Conservation (phyloP, 495 filamentous ascomycete species). For the Penicillium ucsense region DNA sequence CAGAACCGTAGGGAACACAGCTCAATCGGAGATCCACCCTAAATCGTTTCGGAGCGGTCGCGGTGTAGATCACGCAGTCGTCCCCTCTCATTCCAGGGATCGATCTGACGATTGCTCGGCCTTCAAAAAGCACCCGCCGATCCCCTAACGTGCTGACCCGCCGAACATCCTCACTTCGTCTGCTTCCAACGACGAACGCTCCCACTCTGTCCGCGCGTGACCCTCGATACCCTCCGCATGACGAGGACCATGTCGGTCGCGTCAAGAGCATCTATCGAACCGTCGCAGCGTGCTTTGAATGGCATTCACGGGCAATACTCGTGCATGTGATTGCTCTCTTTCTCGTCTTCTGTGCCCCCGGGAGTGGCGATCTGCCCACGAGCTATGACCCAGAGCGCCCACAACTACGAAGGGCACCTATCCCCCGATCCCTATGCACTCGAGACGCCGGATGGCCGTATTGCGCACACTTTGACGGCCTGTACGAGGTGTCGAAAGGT, state of each 20-base stretch:
- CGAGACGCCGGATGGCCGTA: slow-evolving; percentile 34
- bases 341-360: not conserved
- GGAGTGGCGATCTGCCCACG: not conserved
- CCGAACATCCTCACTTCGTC: not conserved
- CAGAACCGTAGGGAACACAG: too few relatives aligned
- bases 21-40: too few relatives aligned
- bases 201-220: not conserved
- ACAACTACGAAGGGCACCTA: slow-evolving; percentile 8
- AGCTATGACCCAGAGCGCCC: slow-evolving; percentile 16
- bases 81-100: too few relatives aligned
- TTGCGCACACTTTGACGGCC: slow-evolving; percentile 79
- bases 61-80: too few relatives aligned
- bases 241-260: slow-evolving; percentile 16
- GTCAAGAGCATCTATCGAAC: slow-evolving; percentile 6
- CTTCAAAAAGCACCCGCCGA: too few relatives aligned
- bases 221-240: not conserved
- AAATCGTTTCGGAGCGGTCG: too few relatives aligned
- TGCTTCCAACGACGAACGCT: too few relatives aligned
- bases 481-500: slow-evolving; percentile 82
- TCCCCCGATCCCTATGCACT: slow-evolving; percentile 16
- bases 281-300: slow-evolving; percentile 4
- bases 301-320: slow-evolving; percentile 2
- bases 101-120: too few relatives aligned
- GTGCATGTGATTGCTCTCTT: slow-evolving; percentile 12
- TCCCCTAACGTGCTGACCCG: too few relatives aligned